Evolutionary conservation across 495 filamentous ascomycete species (phyloP).

Genomic region (Penicillium mononematosum): DNA sequence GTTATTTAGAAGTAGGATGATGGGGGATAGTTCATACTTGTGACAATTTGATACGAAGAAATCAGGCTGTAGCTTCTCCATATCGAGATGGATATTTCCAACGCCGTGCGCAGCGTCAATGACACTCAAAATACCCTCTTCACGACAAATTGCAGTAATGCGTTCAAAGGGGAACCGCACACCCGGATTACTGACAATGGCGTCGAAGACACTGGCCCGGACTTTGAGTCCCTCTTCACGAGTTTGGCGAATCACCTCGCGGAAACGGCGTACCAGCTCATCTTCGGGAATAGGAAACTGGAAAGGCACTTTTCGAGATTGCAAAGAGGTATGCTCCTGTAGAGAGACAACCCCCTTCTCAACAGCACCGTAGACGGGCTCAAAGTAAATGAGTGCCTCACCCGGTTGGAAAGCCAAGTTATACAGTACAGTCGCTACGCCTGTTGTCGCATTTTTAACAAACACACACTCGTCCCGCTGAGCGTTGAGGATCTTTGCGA

Average conservation of each 20-base stretch:
- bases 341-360: conserved; percentile 68
- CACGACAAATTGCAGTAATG: conserved; percentile 60
- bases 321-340: conserved; percentile 54
- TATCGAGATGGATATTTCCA: conserved; percentile 70
- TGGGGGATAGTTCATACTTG: conserved; percentile 54
- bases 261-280: conserved; percentile 55
- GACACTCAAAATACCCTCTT: conserved; percentile 58
- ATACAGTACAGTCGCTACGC: conserved; percentile 74
- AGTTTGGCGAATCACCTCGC: conserved; percentile 43
- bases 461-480: conserved; percentile 66
- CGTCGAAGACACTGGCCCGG: conserved; percentile 73
- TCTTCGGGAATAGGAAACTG: conserved; percentile 61
- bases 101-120: conserved; percentile 85
- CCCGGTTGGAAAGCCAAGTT: conserved; percentile 60
- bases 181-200: conserved; percentile 71
- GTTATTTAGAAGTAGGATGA: neutral
- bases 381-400: conserved; percentile 67
- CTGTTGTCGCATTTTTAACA: conserved; percentile 78
- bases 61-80: conserved; percentile 65
- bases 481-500: conserved; percentile 63
- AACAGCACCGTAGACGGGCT: conserved; percentile 74
- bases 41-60: conserved; percentile 84
- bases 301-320: conserved; percentile 41
- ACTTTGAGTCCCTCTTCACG: conserved; percentile 46
- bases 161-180: conserved; percentile 74